Conservation (phyloP, 2,329 filamentous ascomycete species). For the Arachnomyces sp. region DNA sequence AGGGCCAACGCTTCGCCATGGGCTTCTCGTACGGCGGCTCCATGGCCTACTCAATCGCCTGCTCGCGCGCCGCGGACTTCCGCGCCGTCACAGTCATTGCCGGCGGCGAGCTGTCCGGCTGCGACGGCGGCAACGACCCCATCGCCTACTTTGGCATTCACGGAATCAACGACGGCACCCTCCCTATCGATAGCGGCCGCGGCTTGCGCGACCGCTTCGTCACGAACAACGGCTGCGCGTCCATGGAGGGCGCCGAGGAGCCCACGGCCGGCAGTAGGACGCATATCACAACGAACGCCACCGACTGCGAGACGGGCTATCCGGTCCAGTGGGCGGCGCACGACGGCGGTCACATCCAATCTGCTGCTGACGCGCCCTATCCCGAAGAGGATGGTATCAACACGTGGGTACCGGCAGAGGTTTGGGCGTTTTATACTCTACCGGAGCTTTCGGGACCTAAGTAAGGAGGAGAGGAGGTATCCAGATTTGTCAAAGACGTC, state of each 20-base stretch:
- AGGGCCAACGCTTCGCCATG: background rate
- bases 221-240: background rate
- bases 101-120: background rate
- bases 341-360: too few relatives aligned
- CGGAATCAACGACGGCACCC: background rate
- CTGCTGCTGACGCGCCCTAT: too few relatives aligned
- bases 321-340: slow-evolving; percentile 2
- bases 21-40: slow-evolving; percentile 1
- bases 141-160: slow-evolving; percentile 1
- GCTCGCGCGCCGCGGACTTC: slow-evolving; percentile 1
- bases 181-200: background rate
- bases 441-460: too few relatives aligned
- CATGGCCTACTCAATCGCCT: slow-evolving; percentile 2
- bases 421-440: too few relatives aligned
- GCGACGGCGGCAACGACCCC: background rate
- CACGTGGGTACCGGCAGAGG: too few relatives aligned
- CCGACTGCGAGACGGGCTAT: background rate
- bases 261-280: background rate
- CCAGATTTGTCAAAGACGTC: too few relatives aligned
- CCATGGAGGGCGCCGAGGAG: background rate
- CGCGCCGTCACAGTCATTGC: background rate
- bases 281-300: background rate
- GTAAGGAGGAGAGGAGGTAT: too few relatives aligned
- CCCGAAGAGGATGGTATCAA: too few relatives aligned
- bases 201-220: background rate